Percentiles rank a stretch among this genome's conserved stretches.
Evolutionary conservation across 2,329 filamentous ascomycete genomes (phyloP).

Genomic region (Aspergillus spinulosporus): DNA sequence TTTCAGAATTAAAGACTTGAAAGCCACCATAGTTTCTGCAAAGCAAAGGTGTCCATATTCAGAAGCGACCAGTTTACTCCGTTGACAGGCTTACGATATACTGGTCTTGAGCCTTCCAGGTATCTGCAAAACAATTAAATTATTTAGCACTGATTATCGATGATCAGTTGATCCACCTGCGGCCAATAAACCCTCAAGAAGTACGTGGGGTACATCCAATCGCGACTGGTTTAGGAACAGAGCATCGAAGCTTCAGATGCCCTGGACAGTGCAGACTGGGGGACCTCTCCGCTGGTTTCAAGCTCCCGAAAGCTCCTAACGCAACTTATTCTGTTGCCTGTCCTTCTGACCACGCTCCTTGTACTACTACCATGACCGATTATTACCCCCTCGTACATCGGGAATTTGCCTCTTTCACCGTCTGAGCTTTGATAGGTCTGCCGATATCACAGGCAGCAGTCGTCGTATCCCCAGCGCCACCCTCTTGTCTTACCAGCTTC

Average conservation of each 20-base stretch:
- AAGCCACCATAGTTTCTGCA: not conserved
- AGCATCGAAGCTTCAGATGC: conserved; percentile 1
- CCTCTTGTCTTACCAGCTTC: not conserved
- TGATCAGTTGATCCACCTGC: conserved; percentile 10
- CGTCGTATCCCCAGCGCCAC: conserved; percentile 14
- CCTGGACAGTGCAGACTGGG: not conserved
- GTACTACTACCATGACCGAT: conserved; percentile 6
- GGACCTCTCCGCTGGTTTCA: not conserved
- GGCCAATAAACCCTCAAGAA: not conserved
- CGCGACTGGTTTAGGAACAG: not conserved
- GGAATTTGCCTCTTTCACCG: conserved; percentile 12
- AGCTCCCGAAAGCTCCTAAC: conserved; percentile 6
- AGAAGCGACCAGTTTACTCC: not conserved
- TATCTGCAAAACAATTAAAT: not conserved
- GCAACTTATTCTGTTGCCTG: conserved; percentile 19
- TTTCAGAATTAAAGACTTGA: too few relatives aligned
- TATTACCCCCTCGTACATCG: not conserved
- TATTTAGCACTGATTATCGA: not conserved
- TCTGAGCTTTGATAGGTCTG: conserved; percentile 13
- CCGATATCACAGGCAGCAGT: conserved; percentile 20
- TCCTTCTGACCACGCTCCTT: conserved; percentile 1
- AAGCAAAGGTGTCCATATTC: not conserved
- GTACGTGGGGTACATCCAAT: conserved; percentile 10
- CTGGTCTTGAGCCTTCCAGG: not conserved
- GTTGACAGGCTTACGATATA: not conserved